Base-by-base conservation (phyloP, 2,329 filamentous ascomycete species). In the Raffaelea ambrosiae region DNA sequence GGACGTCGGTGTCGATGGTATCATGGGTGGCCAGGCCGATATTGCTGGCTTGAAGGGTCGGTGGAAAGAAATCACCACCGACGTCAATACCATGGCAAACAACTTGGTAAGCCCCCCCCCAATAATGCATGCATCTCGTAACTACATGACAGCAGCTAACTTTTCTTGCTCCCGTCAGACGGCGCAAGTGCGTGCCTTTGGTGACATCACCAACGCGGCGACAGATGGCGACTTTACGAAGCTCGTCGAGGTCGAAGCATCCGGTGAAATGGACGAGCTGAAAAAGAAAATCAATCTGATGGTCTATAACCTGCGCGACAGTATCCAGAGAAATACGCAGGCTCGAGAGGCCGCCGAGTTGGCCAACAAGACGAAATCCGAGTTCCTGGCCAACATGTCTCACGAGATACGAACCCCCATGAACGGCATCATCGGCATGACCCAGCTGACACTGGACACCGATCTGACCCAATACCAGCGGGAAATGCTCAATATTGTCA, bases 271-370 rank as follows among this genome's bases (percentile, higher is more conserved):
- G 93, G 93, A 97, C 66, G 91, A 97, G 66, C 76, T 98, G 58
- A 98, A 98, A 70, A 83, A 90, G 59, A 97, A 97, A 74, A 97
- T 98, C 76, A 98, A 97, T 64, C 88, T 94, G 71, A 98, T 98
- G 93, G 90, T 97, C 46, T 93, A 87, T 63, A 95, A 95, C 62
- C 71, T 98, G 53, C 77, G 91, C 57, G 93, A 97, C 67, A 94
- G 87, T 74, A 96, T 98, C 57, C 90, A 97, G 65, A 83, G 89
- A 63, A 98, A 97, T 64, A 96, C 90, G 3, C 88, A 90, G 55
- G 93, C 93, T 49, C 86, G 93, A 26, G 54, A 97, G 66, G 90
- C 91, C 42, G 93, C 93, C 59, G 93, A 98, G 64, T 72, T 96
- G 63, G 93, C 93, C 54, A 97, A 96, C 72, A 91, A 94, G 69